Base-by-base conservation (phyloP, 495 filamentous ascomycete species). In the Xylaria bambusicola region DNA sequence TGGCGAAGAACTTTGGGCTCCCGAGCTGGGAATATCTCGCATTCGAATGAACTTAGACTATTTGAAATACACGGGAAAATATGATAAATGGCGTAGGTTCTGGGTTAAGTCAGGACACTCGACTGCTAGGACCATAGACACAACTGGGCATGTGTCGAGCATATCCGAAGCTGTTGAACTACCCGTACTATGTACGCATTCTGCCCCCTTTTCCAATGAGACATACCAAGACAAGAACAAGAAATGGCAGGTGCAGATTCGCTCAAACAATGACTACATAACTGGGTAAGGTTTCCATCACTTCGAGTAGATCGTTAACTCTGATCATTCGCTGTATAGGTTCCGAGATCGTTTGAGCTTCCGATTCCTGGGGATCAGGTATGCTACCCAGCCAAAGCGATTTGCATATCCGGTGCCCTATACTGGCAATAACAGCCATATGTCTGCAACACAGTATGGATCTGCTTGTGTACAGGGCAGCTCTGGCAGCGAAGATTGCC, bases 301-400 rank as follows among this genome's bases (percentile, higher is more conserved):
- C 17, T 50, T 15, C 24, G 2, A 17, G 2, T 9, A 21, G 5
- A 13, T 10, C 13, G 42, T 54, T n/a, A 33, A 33, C 29, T 5
- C 29, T 58, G 13, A 12, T 46, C 46, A 35, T 31, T 45, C 1
- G 7, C 20, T 0, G 8, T 60, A 36, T 27, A 73, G 76, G 0
- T 82, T 75, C 59, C 78, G 81, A 3, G 81, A 85, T 65, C 73
- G 73, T 23, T 58, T 82, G 15, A 80, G 76, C 33, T 85, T 83
- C 56, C 79, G 82, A 18, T 79, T 77, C 58, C 58, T 77, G 15
- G 76, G 76, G 15, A 60, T 78, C 27, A 68, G 75, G 35, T 77
- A 76, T 56, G 75, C 76, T 24, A 62, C 71, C 1, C 70, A 72
- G 52, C 73, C 74, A 1, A 61, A 72, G 52, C 62, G 75, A 9